Evolutionary conservation across 2,329 filamentous ascomycete species (phyloP).

Genomic region (Rhynchosporium agropyri): DNA sequence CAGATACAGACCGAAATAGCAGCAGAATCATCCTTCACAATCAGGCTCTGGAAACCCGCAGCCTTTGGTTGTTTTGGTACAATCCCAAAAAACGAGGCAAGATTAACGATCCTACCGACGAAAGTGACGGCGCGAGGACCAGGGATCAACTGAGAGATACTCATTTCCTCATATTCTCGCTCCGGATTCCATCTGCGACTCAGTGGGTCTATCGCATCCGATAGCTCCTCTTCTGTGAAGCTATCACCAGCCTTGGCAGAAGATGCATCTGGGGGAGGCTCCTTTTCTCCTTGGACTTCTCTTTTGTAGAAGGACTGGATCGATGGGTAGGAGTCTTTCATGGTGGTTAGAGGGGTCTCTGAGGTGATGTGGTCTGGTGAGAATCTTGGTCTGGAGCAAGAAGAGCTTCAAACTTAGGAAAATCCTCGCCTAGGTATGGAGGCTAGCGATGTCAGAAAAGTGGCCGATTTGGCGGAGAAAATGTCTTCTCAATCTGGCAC

Average conservation of each 20-base stretch:
- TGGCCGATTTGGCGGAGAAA: too few species aligned
- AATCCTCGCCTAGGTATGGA: neutral
- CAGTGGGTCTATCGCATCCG: constrained; percentile 45
- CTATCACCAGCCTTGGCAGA: constrained; percentile 49
- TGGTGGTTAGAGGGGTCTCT: constrained; percentile 6
- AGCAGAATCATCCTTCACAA: constrained; percentile 58
- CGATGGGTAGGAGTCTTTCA: constrained; percentile 35
- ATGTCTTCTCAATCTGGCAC: too few species aligned
- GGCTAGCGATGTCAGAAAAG: too few species aligned
- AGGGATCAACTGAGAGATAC: constrained; percentile 51
- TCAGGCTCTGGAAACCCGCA: constrained; percentile 55
- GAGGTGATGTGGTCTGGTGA: neutral
- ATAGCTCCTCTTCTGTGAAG: constrained; percentile 54
- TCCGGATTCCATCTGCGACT: constrained; percentile 47
- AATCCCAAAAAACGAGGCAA: constrained; percentile 49
- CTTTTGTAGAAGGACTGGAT: constrained; percentile 39
- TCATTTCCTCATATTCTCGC: constrained; percentile 50
- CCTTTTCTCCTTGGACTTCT: constrained; percentile 26
- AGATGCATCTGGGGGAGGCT: neutral
- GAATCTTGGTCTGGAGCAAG: neutral
- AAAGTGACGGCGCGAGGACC: constrained; percentile 56
- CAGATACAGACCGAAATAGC: constrained; percentile 51
- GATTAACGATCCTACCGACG: constrained; percentile 58
- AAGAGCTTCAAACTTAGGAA: neutral
- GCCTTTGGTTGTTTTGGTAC: constrained; percentile 49